A percentile compares a stretch with the other conserved stretches of the same genome.
These are phyloP conservation scores for Musa acuminata DNA, from an alignment of 176 grass and related monocot genomes.

Conservation along the genomic window DNA sequence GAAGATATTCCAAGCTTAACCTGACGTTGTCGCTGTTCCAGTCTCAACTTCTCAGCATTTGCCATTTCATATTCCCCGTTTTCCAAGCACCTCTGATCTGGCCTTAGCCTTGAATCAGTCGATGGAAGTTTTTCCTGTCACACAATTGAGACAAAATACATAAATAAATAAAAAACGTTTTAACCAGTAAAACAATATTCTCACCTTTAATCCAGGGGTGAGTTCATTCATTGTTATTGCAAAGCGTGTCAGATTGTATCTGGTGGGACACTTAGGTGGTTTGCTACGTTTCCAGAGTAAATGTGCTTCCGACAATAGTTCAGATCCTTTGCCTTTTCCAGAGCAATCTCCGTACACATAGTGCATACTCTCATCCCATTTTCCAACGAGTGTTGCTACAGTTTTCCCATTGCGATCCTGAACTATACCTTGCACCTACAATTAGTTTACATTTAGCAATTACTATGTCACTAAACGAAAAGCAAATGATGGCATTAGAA, in stretches of 20 bases:
- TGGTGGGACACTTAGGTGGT: slow-evolving; percentile 62
- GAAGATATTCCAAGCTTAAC: slow-evolving; percentile 24
- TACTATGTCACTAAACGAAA: not conserved
- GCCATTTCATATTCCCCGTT: slow-evolving; percentile 95
- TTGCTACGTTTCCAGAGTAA: slow-evolving; percentile 78
- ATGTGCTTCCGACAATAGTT: slow-evolving; percentile 62
- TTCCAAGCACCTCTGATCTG: slow-evolving; percentile 90
- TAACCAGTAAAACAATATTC: slow-evolving; percentile 2
- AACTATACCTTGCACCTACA: slow-evolving; percentile 89
- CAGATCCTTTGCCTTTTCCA: slow-evolving; percentile 72
- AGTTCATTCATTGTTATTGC: slow-evolving; percentile 97
- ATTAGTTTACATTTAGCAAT: slow-evolving; percentile 4
- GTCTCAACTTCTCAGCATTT: slow-evolving; percentile 94
- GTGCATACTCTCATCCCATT: slow-evolving; percentile 98
- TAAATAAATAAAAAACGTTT: not conserved
- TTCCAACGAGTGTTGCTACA: slow-evolving; percentile 84
- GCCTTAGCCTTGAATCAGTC: slow-evolving; percentile 91
- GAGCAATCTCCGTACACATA: slow-evolving; percentile 84
- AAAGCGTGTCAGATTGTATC: slow-evolving; percentile 89
- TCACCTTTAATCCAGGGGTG: slow-evolving; percentile 75
- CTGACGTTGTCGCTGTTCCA: slow-evolving; percentile 95
- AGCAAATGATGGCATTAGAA: too few relatives aligned
- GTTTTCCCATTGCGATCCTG: slow-evolving; percentile 80
- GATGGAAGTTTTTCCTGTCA: slow-evolving; percentile 83
- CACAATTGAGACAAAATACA: slow-evolving; percentile 14